A percentile compares a stretch with the other conserved stretches of the same genome.
Conservation (phyloP, 495 filamentous ascomycete genomes). For the Neurospora sp. region DNA sequence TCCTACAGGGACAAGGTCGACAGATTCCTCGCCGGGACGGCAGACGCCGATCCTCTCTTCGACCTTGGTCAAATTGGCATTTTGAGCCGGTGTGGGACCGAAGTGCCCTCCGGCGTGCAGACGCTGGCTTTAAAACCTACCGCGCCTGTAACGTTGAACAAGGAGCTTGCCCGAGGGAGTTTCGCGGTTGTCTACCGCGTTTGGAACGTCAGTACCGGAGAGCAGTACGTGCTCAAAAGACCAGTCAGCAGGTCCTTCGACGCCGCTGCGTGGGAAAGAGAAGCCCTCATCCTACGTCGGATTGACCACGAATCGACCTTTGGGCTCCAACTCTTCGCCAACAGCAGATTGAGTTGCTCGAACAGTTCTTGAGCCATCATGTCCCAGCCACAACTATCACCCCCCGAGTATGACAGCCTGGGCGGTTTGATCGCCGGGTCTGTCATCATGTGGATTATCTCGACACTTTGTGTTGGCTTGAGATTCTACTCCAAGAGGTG, state of each 20-base stretch:
- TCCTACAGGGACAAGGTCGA: conserved; percentile 2
- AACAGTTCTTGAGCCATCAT: background rate
- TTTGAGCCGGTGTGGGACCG: background rate
- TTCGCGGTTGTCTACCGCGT: conserved; percentile 1
- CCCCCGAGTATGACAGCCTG: conserved; percentile 5
- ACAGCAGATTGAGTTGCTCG: background rate
- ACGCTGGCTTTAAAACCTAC: background rate
- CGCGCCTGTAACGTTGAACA: background rate
- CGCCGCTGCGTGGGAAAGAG: background rate
- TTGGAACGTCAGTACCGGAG: conserved; percentile 4
- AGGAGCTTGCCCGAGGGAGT: background rate
- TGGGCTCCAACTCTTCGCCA: background rate
- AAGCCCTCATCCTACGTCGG: background rate
- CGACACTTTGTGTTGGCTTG: conserved; percentile 1
- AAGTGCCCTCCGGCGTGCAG: background rate
- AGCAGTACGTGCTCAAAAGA: conserved; percentile 1
- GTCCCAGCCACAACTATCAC: background rate
- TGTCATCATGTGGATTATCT: conserved; percentile 2
- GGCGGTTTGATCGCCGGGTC: conserved; percentile 2
- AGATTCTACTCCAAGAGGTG: conserved; percentile 8
- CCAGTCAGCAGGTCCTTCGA: background rate
- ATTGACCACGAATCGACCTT: background rate
- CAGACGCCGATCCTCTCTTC: background rate
- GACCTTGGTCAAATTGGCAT: background rate
- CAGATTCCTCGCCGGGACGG: conserved; percentile 2